Conservation (phyloP, 257 asterid species). For the Solanum bukasovii region DNA sequence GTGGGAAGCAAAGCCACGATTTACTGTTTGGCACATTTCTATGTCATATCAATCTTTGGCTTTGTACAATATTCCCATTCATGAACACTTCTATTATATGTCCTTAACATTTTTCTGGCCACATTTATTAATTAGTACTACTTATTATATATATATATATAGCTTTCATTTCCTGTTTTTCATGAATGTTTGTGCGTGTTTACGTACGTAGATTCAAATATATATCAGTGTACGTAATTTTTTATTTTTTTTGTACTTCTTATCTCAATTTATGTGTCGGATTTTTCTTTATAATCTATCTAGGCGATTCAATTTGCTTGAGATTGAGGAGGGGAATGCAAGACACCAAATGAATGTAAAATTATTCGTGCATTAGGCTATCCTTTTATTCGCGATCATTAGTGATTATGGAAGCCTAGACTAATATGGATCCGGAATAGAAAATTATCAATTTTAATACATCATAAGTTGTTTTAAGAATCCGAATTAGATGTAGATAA, state of each 20-base stretch:
- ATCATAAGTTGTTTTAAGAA: background rate
- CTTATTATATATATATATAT: background rate
- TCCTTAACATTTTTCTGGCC: background rate
- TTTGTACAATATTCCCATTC: background rate
- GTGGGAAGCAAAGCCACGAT: background rate
- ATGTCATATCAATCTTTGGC: background rate
- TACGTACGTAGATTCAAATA: background rate
- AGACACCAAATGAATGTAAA: background rate
- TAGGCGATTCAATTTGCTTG: background rate
- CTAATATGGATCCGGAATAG: background rate
- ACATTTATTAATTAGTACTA: background rate
- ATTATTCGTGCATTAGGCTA: background rate
- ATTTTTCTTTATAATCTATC: background rate
- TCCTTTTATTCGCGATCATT: background rate
- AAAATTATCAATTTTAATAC: background rate
- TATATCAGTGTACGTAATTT: background rate
- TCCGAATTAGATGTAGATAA: background rate
- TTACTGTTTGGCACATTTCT: background rate
- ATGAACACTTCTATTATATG: background rate
- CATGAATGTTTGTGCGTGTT: background rate
- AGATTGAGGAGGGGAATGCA: background rate
- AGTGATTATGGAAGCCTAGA: background rate
- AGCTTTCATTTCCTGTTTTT: background rate
- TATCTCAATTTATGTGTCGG: background rate
- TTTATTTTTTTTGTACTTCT: background rate